These are phyloP conservation scores for Ascochyta clinopodiicola DNA, from an alignment of 2,329 filamentous ascomycete species.

Conservation along the genomic window DNA sequence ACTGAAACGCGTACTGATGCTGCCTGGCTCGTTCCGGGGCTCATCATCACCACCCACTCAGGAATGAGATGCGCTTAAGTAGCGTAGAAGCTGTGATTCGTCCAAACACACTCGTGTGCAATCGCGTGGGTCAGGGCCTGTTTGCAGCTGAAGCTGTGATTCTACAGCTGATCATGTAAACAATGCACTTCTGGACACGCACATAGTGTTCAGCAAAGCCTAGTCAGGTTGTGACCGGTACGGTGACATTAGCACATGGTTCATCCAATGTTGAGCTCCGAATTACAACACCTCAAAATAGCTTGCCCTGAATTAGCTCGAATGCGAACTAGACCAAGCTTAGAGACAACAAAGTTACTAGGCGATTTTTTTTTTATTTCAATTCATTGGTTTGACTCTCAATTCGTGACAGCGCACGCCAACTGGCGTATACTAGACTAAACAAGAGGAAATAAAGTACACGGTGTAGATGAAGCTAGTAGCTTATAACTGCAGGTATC, in stretches of 20 bases:
- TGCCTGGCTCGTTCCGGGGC: not conserved
- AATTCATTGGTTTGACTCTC: not conserved
- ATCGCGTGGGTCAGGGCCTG: not conserved
- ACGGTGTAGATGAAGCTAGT: conserved; percentile 8
- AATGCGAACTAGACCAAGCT: no score
- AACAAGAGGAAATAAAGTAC: conserved; percentile 13
- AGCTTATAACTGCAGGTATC: conserved; percentile 9
- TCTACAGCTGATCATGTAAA: not conserved
- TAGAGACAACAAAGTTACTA: no score
- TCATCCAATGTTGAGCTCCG: not conserved
- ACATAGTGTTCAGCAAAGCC: not conserved
- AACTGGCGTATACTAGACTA: conserved; percentile 3
- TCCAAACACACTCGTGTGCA: not conserved
- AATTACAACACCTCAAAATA: not conserved
- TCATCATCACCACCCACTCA: not conserved
- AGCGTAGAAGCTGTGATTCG: not conserved
- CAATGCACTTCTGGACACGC: not conserved
- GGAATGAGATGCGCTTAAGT: not conserved
- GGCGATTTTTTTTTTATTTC: no score
- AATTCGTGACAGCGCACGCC: not conserved
- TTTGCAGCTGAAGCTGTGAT: not conserved
- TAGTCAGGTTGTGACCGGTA: not conserved
- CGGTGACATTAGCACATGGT: not conserved
- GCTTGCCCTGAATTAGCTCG: not conserved
- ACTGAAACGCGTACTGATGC: conserved; percentile 11